Evolutionary conservation across 495 filamentous ascomycete species (phyloP), one percentile per base, ranked within the genome.

Genomic region (Neurospora tetrasperma): DNA sequence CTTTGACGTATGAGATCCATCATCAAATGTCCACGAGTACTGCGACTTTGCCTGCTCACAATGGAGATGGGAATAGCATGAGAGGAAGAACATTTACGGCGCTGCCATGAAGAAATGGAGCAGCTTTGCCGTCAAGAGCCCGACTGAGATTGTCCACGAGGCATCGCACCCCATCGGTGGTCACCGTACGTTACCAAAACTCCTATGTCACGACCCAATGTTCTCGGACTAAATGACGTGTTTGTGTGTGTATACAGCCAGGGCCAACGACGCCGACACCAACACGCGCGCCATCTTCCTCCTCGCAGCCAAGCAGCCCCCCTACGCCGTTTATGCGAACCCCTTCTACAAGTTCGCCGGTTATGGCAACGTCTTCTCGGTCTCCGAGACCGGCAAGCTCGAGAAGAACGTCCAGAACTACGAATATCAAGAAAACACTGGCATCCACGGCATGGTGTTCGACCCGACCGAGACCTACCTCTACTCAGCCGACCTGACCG

Each of bases 81-180:
- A 87, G 72, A 91, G 90, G 80, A 93, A 93, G 81, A 89, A 92
- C 80, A 90, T 96, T 75, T 96, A 94, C 81, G 93, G 93, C 75
- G 90, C 92, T 6, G 90, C 91, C 73, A 93, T 94, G 92, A 96
- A 96, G 84, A 93, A 92, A 81, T 96, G 91, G 91, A 91, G 90
- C 71, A 93, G 90, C 80, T 93, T 92, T 78, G 83, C 88, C 48
- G 91, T 96, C 73, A 86, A 90, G 76, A 90, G 87, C 78, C 90
- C 92, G n/a, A 91, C 88, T 5, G 89, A 93, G 54, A 94, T 96
- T 75, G 83, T 90, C 69, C 92, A 94, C 74, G 87, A 90, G 79
- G 88, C 85, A 31, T 94, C 92, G 6, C 89, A 92, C 79, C 87
- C 89, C 18, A 91, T 96, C 74, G 78, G 88, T 42, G 82, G 82